Evolutionary conservation across 2,329 filamentous ascomycete species (phyloP), one percentile per base, ranked within the genome.

Genomic region (Ophiostoma perfectum): DNA sequence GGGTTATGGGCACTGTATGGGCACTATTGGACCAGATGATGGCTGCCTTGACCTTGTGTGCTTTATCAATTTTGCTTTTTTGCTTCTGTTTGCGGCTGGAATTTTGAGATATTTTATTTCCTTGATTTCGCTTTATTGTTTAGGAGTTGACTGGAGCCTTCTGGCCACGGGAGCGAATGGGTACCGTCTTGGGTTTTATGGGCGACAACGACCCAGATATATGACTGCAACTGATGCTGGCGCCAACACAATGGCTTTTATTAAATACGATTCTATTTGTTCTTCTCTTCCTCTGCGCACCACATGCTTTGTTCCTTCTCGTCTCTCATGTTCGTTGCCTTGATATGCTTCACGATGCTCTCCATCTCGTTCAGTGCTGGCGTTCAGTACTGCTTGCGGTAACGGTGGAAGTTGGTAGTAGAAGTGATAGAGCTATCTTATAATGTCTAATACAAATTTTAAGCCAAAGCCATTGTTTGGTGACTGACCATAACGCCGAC

Each of bases 131-230:
- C 27, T 36, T 66, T 62, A 36, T 60, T 7, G 18, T 44, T 47
- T 65, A 67, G 68, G 68, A 69, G 65, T 69, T 69, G 68, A 41
- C 60, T 60, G 41, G 65, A 58, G 66, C 3, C 39, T 63, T 63
- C 42, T 42, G 60, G 60, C 60, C n/a, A 52, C 18, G 41, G n/a
- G 16, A 49, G 49, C 60, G 49, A 66, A 65, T 62, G 64, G 47
- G 55, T 39, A 41, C 49, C 44, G 58, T 47, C 38, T 58, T 62
- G 18, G 62, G 65, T 49, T 47, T 64, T 45, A 64, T 47, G 63
- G 63, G 64, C 62, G 27, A 60, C 55, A 38, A 66, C 49, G 65
- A 52, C 55, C 47, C 68, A 67, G 62, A 69, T 66, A 69, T 69
- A 69, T 67, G 68, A 67, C 38, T 58, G 45, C 62, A 65, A 49